phyloP scores from a whole-genome alignment of 345 rosid genomes.

The Kandelia obovata region DNA sequence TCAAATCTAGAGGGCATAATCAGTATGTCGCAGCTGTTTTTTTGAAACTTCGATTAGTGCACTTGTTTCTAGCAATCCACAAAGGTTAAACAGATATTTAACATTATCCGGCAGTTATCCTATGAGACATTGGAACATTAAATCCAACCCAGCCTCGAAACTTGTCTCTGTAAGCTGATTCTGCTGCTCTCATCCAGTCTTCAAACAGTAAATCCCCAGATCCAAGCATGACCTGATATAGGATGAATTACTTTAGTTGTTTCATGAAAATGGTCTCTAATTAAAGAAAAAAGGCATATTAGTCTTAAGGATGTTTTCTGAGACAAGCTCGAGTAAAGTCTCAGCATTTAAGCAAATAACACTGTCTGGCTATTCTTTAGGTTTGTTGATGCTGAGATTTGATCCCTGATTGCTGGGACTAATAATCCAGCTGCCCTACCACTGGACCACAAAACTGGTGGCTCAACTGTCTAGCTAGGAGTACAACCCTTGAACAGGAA shows the following conservation, averaged over 20 bases:
- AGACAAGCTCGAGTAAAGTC: too few relatives aligned
- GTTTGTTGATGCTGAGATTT: too few relatives aligned
- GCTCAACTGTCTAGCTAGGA: too few relatives aligned
- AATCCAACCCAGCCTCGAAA: conserved; percentile 98
- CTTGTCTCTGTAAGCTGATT: conserved; percentile 60
- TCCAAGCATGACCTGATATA: conserved; percentile 86
- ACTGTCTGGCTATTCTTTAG: too few relatives aligned
- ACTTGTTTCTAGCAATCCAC: not conserved
- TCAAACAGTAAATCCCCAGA: conserved; percentile 79
- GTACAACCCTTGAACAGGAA: too few relatives aligned
- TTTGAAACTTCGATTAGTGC: conserved; percentile 14
- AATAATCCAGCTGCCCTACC: too few relatives aligned
- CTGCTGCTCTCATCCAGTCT: conserved; percentile 83
- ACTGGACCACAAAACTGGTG: too few relatives aligned
- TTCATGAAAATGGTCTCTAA: not conserved
- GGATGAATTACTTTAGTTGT: conserved; percentile 8
- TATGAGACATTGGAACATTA: conserved; percentile 83
- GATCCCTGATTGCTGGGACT: too few relatives aligned
- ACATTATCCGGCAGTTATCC: conserved; percentile 89
- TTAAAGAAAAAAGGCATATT: not conserved
- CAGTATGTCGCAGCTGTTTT: conserved; percentile 85
- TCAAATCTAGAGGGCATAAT: conserved; percentile 98
- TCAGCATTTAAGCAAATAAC: too few relatives aligned
- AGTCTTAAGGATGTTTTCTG: too few relatives aligned
- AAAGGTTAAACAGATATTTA: conserved; percentile 4